These are phyloP conservation scores for Penicillium tannophilum DNA, from an alignment of 495 filamentous ascomycete species.

Conservation along the genomic window DNA sequence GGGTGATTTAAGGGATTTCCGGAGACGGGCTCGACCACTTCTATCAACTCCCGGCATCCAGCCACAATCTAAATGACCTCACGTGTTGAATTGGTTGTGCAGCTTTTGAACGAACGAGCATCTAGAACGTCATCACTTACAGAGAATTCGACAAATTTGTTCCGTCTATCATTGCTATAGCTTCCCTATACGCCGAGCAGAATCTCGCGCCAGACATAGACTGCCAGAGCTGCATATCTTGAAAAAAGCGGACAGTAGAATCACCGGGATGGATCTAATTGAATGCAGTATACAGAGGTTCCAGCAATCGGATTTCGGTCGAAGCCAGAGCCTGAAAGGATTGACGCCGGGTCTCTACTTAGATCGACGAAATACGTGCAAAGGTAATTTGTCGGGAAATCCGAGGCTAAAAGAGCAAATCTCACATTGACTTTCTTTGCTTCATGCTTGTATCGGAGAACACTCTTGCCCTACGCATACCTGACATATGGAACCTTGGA, in stretches of 20 bases:
- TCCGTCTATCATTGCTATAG: neutral
- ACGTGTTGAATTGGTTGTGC: neutral
- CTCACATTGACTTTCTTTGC: neutral
- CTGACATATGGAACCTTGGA: too few relatives aligned
- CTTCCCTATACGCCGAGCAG: neutral
- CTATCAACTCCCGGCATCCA: neutral
- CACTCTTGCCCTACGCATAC: neutral
- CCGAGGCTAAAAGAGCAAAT: neutral
- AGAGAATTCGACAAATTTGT: neutral
- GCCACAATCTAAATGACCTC: neutral
- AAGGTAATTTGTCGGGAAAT: neutral
- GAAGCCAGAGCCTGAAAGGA: too few relatives aligned
- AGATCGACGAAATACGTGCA: neutral
- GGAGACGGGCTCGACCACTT: neutral
- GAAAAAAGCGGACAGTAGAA: too few relatives aligned
- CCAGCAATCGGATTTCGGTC: too few relatives aligned
- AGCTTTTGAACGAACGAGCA: neutral
- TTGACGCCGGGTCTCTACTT: neutral
- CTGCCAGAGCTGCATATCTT: too few relatives aligned
- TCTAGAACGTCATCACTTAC: neutral
- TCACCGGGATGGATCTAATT: too few relatives aligned
- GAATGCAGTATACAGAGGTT: too few relatives aligned
- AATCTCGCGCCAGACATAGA: too few relatives aligned
- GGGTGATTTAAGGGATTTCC: neutral
- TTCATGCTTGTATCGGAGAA: neutral